Base-by-base conservation (phyloP, 768 basidiomycete genomes). In the Rhodotorula taiwanensis region DNA sequence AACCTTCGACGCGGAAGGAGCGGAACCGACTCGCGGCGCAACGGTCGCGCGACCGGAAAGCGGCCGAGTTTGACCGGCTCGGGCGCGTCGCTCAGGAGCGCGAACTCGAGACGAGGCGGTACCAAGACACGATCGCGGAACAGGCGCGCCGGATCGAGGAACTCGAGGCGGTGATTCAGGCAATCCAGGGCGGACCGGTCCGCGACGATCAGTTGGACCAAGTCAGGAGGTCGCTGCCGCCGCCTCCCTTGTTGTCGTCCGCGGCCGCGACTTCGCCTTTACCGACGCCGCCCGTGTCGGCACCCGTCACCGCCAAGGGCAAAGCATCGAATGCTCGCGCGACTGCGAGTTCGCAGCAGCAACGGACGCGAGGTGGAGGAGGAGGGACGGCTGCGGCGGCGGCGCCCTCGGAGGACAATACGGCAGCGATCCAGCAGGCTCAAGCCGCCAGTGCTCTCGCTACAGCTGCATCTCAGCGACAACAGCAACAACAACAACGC, bases 1-100 rank as follows among this genome's bases (percentile, higher is more conserved):
- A 49, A 20, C 53, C 60, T 15, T 45, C 56, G 28, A 27, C 30
- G 18, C 52, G 63, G 25, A 64, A 64, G 31, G 63, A 64, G 49
- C 52, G 63, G 20, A 64, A 64, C 50, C 45, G 63, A 1, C 42
- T 64, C 48, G 63, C 63, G 20, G 63, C 63, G 52, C 58, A 64
- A 21, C 39, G 43, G 27, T 45, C 42, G 25, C 45, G 63, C 25
- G 63, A 64, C 58, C 54, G 55, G 28, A 47, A 54, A 6, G 47
- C 47, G 42, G 53, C 48, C 20, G 55, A 57, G 48, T 52, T n/a
- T 18, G 23, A 49, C 4, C 4, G 2, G 10, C 41, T 55, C 31
- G 42, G 20, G 5, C 15, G 5, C 10, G 42, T 55, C n/a, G 30
- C 21, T 44, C 20, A 53, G 23, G 36, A 31, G 53, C 11, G 52